Base-by-base conservation (phyloP, 176 grass and related monocot species). In the Guadua angustifolia region DNA sequence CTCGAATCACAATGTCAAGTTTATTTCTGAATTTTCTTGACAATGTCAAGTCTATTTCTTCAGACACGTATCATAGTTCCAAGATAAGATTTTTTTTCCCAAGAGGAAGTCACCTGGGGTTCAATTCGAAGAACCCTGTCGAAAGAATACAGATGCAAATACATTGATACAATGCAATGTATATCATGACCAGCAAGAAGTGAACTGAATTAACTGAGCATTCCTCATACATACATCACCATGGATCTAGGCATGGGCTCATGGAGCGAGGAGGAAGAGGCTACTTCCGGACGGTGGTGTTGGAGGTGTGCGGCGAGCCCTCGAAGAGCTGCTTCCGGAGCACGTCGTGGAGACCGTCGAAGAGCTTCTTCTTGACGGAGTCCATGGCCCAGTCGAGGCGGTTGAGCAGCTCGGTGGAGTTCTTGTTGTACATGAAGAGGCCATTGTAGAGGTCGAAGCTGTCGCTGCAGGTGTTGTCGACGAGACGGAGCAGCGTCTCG, bases 371-470 rank as follows among this genome's bases (percentile, higher is more conserved):
- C 74, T 94, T 97, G 45, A 97, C 75, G 44, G 92, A 88, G 61
- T 94, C 92, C 82, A 92, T 88, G 22, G 94, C 94, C 79, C 75
- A 75, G 62, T 94, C 92, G 59, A 97, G 88, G 61, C 94, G 87
- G 68, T 97, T 90, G 46, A 97, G 82, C 76, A 92, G 79, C 61
- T 97, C 92, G 2, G 94, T 97, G 5, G 94, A 97, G 79, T 94
- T 94, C 77, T 90, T 94, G 78, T 97, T 97, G 76, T 97, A 97
- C 94, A 97, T 97, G 86, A 97, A 97, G 71, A 97, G 88, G 11
- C 94, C 94, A 52, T 97, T 90, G 80, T 94, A 97, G 45, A 97
- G 94, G 44, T 94, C 92, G 82, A 97, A 97, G 86, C 94, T 97
- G 79, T 97, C 94, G 67, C 89, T 92, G 75, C 92, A 97, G 43